A percentile compares a stretch with the other conserved stretches of the same genome.
Evolutionary conservation across 805 yeast genomes (phyloP).

Genomic region (Schwanniomyces sp.): DNA sequence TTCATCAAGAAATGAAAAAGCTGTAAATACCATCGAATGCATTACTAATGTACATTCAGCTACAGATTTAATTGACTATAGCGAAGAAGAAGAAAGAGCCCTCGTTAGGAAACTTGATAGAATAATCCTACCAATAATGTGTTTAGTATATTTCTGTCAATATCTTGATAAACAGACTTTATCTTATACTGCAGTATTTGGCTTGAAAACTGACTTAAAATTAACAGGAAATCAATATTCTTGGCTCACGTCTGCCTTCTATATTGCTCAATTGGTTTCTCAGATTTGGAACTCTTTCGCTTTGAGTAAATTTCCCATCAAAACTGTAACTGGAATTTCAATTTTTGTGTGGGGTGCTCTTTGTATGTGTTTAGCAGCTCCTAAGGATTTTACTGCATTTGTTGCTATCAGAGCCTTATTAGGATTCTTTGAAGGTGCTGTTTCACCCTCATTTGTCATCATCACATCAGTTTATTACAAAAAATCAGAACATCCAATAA

Average conservation of each 20-base stretch:
- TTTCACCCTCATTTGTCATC: slow-evolving; percentile 14
- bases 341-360: slow-evolving; percentile 3
- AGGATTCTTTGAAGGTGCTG: slow-evolving; percentile 9
- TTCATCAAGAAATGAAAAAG: background rate
- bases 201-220: slow-evolving; percentile 3
- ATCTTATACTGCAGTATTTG: slow-evolving; percentile 3
- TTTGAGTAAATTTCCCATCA: slow-evolving; percentile 52
- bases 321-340: slow-evolving; percentile 1
- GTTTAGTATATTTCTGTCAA: slow-evolving; percentile 7
- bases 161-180: slow-evolving; percentile 5
- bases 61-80: slow-evolving; percentile 7
- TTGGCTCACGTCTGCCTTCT: slow-evolving; percentile 41
- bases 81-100: slow-evolving; percentile 7
- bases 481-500: slow-evolving; percentile 2
- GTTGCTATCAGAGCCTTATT: slow-evolving; percentile 7
- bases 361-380: slow-evolving; percentile 5
- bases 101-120: slow-evolving; percentile 8
- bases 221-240: slow-evolving; percentile 29
- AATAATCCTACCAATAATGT: slow-evolving; percentile 5
- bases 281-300: slow-evolving; percentile 47
- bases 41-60: background rate
- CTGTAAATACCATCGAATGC: background rate
- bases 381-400: slow-evolving; percentile 12
- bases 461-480: slow-evolving; percentile 18
- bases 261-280: slow-evolving; percentile 60